Base-by-base conservation (phyloP, 179 eudicot genomes). In the Spinacia oleracea region DNA sequence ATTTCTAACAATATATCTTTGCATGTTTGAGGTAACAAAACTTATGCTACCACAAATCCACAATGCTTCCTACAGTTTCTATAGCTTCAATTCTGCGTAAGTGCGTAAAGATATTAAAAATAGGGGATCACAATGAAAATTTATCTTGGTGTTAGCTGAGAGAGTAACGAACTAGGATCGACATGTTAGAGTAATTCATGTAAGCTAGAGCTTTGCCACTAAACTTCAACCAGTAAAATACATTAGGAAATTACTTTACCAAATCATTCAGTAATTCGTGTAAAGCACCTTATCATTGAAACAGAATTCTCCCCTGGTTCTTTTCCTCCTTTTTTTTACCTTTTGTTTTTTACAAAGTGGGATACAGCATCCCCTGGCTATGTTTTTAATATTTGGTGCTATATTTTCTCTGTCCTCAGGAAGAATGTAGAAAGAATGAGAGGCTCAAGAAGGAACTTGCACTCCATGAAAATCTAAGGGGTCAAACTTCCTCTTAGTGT, bases 401-500 rank as follows among this genome's bases (percentile, higher is more conserved):
- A 12, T 23, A 16, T 18, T 71, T 40, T 7, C 40, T 31, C 60
- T 78, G n/a, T 21, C 80, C 40, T 51, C 78, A 79, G 82, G 67
- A 79, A 73, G 82, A 79, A 73, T 42, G 73, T 73, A 73, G 38
- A 73, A 79, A 73, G 73, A 79, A 79, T 65, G 73, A 79, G 73
- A 64, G 72, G 50, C 78, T 79, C 45, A 73, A 87, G 88, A 87
- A 84, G 70, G 89, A 90, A 84, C 78, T 86, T 56, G 73, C 87
- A 31, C 80, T 64, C 78, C 86, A 84, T 72, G 88, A 81, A 77
- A 78, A 77, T 68, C 84, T 79, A 66, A 86, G 77, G 73, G 75
- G 80, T 64, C 82, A 75, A 48, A 59, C 84, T 73, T 79, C 84
- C 42, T 60, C 79, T 20, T 27, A 64, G 70, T 20, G 9, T 29